Evolutionary conservation across 2,329 filamentous ascomycete genomes (phyloP).

Genomic region (Pestalotiopsis sp.): DNA sequence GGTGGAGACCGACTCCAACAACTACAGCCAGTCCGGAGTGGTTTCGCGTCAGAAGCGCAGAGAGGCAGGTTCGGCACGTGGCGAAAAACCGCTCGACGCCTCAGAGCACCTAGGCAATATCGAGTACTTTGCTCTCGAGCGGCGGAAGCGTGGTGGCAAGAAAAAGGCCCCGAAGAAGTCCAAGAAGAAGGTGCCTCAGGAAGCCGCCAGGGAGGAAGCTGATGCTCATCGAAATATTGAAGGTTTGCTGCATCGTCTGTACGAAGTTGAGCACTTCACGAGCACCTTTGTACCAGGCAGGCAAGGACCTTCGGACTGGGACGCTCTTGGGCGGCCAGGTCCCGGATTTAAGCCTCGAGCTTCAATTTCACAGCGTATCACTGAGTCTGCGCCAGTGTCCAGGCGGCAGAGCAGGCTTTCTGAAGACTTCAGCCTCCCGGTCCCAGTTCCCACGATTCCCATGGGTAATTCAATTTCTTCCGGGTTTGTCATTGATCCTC

Average conservation of each 20-base stretch:
- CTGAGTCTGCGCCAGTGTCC: background rate
- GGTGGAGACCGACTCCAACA: background rate
- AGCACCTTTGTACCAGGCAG: background rate
- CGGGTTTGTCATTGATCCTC: too few species aligned
- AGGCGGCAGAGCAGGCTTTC: background rate
- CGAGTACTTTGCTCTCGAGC: background rate
- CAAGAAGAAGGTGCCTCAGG: background rate
- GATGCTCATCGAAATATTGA: background rate
- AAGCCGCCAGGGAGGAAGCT: background rate
- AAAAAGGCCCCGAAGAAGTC: background rate
- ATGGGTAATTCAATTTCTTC: too few species aligned
- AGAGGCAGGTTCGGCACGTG: background rate
- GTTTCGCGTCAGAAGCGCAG: background rate
- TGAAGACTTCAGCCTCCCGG: too few species aligned
- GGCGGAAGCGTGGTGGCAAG: background rate
- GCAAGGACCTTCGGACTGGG: background rate
- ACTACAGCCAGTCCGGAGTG: background rate
- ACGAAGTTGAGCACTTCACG: background rate
- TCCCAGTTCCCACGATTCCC: too few species aligned
- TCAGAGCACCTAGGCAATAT: slow-evolving; percentile 4
- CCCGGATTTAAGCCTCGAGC: background rate
- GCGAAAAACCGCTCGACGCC: background rate
- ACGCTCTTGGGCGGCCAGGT: background rate
- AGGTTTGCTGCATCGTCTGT: background rate
- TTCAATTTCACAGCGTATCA: background rate